These are phyloP conservation scores for Tetrapisispora phaffii DNA, from an alignment of 805 yeast genomes.

Conservation along the genomic window DNA sequence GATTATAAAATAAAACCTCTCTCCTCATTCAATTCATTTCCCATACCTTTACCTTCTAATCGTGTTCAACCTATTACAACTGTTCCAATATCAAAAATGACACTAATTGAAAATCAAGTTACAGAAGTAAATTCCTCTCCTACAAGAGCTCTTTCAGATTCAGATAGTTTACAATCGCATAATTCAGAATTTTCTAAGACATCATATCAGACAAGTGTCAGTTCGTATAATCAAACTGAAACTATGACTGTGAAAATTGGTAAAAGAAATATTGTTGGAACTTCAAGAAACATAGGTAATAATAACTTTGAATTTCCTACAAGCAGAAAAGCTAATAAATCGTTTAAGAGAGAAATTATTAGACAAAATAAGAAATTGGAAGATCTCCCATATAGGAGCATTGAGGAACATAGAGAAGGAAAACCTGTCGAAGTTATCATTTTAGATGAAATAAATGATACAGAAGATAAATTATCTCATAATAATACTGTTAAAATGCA, in stretches of 20 bases:
- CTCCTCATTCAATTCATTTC: slow-evolving; percentile 19
- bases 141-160: slow-evolving; percentile 10
- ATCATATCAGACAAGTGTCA: slow-evolving; percentile 14
- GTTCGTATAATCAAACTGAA: slow-evolving; percentile 5
- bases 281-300: background rate
- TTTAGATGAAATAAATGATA: slow-evolving; percentile 14
- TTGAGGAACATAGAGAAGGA: slow-evolving; percentile 14
- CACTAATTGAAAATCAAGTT: background rate
- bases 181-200: slow-evolving; percentile 23
- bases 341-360: background rate
- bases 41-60: slow-evolving; percentile 2
- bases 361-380: background rate
- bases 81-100: background rate
- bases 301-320: background rate
- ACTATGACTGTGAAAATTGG: background rate
- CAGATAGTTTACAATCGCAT: slow-evolving; percentile 15
- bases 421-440: slow-evolving; percentile 20
- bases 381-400: slow-evolving; percentile 2
- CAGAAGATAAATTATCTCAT: background rate
- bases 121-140: background rate
- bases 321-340: background rate
- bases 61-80: background rate
- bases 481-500: background rate
- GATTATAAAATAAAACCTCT: slow-evolving; percentile 9
- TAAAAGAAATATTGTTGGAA: background rate